Conservation (phyloP, 2,329 filamentous ascomycete genomes). For the Beauveria asiatica region DNA sequence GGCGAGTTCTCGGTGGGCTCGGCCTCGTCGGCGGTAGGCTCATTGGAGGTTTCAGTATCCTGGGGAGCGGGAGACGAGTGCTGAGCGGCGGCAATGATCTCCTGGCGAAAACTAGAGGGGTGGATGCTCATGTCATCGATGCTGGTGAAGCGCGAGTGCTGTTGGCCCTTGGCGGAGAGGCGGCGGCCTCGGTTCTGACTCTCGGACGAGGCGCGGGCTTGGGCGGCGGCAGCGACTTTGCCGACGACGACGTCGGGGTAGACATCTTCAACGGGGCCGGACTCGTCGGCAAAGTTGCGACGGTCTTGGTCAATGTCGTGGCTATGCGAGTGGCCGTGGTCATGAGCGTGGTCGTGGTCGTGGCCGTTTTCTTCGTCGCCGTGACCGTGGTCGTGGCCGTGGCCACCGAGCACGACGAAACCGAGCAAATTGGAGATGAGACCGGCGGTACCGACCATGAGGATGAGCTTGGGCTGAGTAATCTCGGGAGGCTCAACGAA, state of each 20-base stretch:
- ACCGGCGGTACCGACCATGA: conserved; percentile 80
- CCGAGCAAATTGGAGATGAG: conserved; percentile 83
- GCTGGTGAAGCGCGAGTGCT: conserved; percentile 52
- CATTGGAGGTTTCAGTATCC: conserved; percentile 40
- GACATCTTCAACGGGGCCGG: conserved; percentile 51
- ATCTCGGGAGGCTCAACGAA: conserved; percentile 89
- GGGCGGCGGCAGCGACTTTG: conserved; percentile 29
- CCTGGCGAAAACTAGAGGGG: conserved; percentile 82
- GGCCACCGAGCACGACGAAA: conserved; percentile 85
- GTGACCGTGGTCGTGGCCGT: conserved; percentile 49
- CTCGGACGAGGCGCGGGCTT: conserved; percentile 21
- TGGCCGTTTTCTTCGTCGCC: conserved; percentile 25
- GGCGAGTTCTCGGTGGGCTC: conserved; percentile 37
- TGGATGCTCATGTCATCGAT: conserved; percentile 74
- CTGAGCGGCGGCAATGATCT: conserved; percentile 78
- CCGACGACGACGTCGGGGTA: conserved; percentile 54
- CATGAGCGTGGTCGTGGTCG: conserved; percentile 21
- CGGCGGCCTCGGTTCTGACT: conserved; percentile 32
- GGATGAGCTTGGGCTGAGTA: conserved; percentile 73
- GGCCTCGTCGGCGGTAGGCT: conserved; percentile 33
- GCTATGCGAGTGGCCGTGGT: conserved; percentile 22
- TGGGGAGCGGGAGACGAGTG: conserved; percentile 39
- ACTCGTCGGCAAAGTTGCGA: conserved; percentile 44
- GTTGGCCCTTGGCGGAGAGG: conserved; percentile 35
- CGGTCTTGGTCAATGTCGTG: conserved; percentile 45